These are phyloP conservation scores for Botrytis cinerea DNA, from an alignment of 2,329 filamentous ascomycete genomes.

Conservation along the genomic window DNA sequence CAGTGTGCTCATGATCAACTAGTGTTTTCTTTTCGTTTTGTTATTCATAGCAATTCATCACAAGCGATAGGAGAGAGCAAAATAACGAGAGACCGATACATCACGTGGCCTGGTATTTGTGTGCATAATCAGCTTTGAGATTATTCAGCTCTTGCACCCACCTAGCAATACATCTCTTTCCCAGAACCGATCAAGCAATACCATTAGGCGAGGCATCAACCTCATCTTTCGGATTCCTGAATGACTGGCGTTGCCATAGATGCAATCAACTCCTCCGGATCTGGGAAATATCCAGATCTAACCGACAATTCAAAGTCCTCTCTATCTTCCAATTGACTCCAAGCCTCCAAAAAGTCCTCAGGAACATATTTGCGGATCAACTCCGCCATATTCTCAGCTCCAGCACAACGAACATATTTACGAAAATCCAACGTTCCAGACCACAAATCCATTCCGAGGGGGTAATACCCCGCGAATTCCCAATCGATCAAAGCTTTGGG, in stretches of 20 bases:
- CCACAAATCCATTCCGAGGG: neutral
- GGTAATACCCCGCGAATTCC: slow-evolving; percentile 1
- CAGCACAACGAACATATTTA: neutral
- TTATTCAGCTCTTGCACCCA: neutral
- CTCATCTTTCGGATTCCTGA: neutral
- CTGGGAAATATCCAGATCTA: neutral
- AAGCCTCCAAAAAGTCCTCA: neutral
- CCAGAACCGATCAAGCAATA: neutral
- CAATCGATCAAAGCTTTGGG: neutral
- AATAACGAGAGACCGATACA: neutral
- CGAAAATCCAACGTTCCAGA: neutral
- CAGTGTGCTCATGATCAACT: neutral
- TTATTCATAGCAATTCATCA: neutral
- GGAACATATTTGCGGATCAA: neutral
- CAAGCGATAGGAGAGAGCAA: neutral
- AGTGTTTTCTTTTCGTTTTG: neutral
- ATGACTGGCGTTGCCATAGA: neutral
- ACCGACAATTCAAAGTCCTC: neutral
- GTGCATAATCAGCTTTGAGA: neutral
- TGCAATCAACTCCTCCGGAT: neutral
- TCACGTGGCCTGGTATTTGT: no score
- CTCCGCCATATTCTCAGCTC: neutral
- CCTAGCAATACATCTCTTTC: neutral
- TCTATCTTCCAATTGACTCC: neutral
- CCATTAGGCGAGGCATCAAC: neutral